A percentile compares a stretch with the other conserved stretches of the same genome.
phyloP scores from a whole-genome alignment of 768 basidiomycete genomes.

The Calocybe indica region DNA sequence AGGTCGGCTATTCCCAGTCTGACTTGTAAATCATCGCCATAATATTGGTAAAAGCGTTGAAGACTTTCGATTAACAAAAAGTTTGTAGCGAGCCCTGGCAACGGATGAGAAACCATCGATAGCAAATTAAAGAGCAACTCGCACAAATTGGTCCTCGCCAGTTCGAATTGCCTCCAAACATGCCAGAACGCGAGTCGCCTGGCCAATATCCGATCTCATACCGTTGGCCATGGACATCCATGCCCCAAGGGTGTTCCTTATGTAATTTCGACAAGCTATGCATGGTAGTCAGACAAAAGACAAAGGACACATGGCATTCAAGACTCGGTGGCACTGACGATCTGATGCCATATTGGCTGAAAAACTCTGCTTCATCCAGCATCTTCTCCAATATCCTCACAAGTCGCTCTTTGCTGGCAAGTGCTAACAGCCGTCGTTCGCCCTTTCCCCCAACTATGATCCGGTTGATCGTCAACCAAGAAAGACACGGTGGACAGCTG shows the following conservation, averaged over 20 bases:
- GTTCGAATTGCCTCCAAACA: constrained; percentile 99
- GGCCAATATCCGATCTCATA: constrained; percentile 98
- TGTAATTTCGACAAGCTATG: constrained; percentile 82
- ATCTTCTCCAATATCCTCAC: constrained; percentile 89
- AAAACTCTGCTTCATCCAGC: constrained; percentile 95
- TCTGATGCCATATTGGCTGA: constrained; percentile 92
- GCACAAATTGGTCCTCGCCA: constrained; percentile 90
- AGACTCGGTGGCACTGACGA: constrained; percentile 53
- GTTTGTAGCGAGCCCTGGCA: constrained; percentile 88
- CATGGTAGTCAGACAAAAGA: neutral
- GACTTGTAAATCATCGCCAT: constrained; percentile 82
- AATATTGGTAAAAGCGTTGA: constrained; percentile 97
- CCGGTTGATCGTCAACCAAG: constrained; percentile 1
- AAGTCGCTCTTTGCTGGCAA: constrained; percentile 89
- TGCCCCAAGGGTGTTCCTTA: constrained; percentile 90
- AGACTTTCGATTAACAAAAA: constrained; percentile 94
- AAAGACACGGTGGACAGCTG: neutral
- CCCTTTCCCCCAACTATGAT: constrained; percentile 58
- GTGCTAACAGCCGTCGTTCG: constrained; percentile 80
- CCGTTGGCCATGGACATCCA: constrained; percentile 86
- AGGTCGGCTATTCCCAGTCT: neutral
- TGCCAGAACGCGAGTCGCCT: constrained; percentile 92
- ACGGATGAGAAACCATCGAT: neutral
- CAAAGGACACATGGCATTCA: neutral
- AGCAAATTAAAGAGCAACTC: constrained; percentile 12